phyloP scores from a whole-genome alignment of 306 rosid species.

The Glycine soja region DNA sequence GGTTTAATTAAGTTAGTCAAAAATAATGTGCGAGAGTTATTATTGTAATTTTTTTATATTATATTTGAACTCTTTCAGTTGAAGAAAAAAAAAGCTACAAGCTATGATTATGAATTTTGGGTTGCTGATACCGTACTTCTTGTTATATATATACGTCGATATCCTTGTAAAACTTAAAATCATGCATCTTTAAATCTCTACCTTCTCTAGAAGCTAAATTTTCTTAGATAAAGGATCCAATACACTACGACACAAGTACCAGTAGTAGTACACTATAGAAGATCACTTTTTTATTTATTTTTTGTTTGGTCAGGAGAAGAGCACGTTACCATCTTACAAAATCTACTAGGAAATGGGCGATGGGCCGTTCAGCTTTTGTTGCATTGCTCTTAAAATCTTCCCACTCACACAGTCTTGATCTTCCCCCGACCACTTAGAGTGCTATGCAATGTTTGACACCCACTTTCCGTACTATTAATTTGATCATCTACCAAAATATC shows the following conservation, averaged over 20 bases:
- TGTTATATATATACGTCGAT: background rate
- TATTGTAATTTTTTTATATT: no score
- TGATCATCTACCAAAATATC: conserved; percentile 16
- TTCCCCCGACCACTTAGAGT: background rate
- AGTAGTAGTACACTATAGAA: conserved; percentile 24
- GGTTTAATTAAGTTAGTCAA: no score
- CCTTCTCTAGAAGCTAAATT: background rate
- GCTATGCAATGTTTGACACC: conserved; percentile 41
- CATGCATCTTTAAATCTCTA: background rate
- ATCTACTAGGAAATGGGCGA: conserved; percentile 22
- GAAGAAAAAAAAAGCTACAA: no score
- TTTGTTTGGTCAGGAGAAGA: background rate
- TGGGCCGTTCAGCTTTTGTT: conserved; percentile 5
- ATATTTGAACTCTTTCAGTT: no score
- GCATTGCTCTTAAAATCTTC: conserved; percentile 21
- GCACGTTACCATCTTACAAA: conserved; percentile 7
- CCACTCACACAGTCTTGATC: background rate
- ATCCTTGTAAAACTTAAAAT: background rate
- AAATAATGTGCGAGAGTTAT: no score
- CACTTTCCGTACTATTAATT: conserved; percentile 32
- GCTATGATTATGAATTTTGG: no score
- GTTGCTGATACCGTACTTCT: no score
- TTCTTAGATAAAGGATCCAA: background rate
- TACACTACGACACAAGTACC: background rate
- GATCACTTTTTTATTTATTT: background rate